Percentiles rank a stretch among this genome's conserved stretches.
phyloP scores from a whole-genome alignment of 192 early-diverging fungal species.

The Mortierella alpina region DNA sequence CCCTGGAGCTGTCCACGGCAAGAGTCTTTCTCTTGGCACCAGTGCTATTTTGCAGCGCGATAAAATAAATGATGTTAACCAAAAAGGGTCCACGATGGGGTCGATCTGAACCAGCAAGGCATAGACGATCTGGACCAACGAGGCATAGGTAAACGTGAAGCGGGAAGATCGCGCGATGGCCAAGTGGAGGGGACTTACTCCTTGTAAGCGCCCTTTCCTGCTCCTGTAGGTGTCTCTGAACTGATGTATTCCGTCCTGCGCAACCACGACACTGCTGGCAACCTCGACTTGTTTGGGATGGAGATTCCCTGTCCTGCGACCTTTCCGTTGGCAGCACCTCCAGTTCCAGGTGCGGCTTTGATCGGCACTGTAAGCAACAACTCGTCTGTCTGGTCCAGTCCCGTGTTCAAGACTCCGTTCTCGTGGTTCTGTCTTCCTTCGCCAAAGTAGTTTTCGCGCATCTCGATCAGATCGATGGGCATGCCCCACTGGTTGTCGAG shows the following conservation, averaged over 20 bases:
- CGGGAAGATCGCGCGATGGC: neutral
- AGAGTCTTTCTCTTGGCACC: conserved; percentile 28
- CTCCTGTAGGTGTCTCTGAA: conserved; percentile 55
- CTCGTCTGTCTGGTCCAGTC: conserved; percentile 14
- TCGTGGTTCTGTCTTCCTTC: conserved; percentile 49
- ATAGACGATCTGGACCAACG: neutral
- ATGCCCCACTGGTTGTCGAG: conserved; percentile 57
- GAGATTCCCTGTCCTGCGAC: conserved; percentile 6
- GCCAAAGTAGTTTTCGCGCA: conserved; percentile 59
- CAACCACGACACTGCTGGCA: conserved; percentile 61
- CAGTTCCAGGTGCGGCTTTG: neutral
- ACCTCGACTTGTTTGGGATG: conserved; percentile 24
- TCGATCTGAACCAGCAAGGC: neutral
- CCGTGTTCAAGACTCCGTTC: conserved; percentile 19
- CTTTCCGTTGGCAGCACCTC: conserved; percentile 12
- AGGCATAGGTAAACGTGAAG: neutral
- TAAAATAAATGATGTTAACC: neutral
- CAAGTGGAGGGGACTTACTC: conserved; percentile 24
- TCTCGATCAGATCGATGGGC: conserved; percentile 59
- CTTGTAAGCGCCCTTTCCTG: conserved; percentile 40
- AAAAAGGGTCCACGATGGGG: neutral
- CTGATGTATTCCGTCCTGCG: conserved; percentile 68
- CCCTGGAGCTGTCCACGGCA: conserved; percentile 47
- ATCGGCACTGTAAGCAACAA: conserved; percentile 15
- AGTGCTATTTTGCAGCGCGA: conserved; percentile 6